Evolutionary conservation across 1,284 basidiomycete species (phyloP).

Genomic region (Ceratobasidium sp.): DNA sequence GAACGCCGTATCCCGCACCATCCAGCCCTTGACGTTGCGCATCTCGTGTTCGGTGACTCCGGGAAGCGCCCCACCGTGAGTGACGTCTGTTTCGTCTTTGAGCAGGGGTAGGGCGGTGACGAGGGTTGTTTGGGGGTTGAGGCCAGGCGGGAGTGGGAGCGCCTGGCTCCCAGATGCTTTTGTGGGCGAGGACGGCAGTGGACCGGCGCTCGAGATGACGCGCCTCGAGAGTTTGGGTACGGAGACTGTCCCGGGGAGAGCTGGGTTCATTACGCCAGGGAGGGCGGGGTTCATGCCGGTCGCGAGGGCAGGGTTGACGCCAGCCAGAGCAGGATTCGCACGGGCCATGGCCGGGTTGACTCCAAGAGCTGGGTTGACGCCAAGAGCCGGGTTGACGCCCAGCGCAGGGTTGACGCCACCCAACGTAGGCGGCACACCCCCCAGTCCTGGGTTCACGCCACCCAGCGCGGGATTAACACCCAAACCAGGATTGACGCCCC

Average conservation of each 20-base stretch:
- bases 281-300: constrained; percentile 47
- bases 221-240: constrained; percentile 47
- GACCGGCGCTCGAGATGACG: constrained; percentile 50
- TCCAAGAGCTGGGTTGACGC: constrained; percentile 16
- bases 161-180: constrained; percentile 54
- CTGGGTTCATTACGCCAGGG: constrained; percentile 21
- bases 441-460: background rate
- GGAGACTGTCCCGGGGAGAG: constrained; percentile 11
- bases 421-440: constrained; percentile 1
- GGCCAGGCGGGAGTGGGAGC: constrained; percentile 56
- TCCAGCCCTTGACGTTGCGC: constrained; percentile 62
- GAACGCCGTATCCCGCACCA: constrained; percentile 63
- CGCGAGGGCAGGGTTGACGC: constrained; percentile 35
- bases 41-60: constrained; percentile 63
- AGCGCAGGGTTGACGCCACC: constrained; percentile 20
- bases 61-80: constrained; percentile 63
- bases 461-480: constrained; percentile 26
- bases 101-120: constrained; percentile 68
- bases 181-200: constrained; percentile 52
- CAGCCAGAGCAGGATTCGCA: constrained; percentile 28
- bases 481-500: constrained; percentile 2
- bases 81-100: constrained; percentile 61
- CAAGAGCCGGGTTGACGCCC: constrained; percentile 16
- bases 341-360: constrained; percentile 34
- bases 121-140: constrained; percentile 71